A percentile compares a stretch with the other conserved stretches of the same genome.
Evolutionary conservation across 1,284 basidiomycete genomes (phyloP).

Genomic region (Meripilus lineatus): DNA sequence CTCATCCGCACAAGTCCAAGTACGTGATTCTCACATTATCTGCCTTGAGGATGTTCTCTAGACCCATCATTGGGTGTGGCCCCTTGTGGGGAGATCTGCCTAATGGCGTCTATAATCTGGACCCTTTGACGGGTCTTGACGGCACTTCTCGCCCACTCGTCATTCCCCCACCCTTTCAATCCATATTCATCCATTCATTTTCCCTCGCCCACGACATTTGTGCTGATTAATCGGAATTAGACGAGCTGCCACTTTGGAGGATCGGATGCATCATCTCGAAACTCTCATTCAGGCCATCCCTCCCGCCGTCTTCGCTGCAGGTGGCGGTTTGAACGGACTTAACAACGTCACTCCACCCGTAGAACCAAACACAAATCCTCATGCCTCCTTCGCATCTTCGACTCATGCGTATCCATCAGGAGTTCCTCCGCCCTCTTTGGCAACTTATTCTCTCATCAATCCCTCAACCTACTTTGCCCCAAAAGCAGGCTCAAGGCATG

Average conservation of each 20-base stretch:
- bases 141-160: too few species aligned
- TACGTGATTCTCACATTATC: constrained; percentile 38
- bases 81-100: too few species aligned
- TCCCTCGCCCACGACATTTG: too few species aligned
- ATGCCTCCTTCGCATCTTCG: constrained; percentile 48
- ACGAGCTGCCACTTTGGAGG: constrained; percentile 73
- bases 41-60: too few species aligned
- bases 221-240: too few species aligned
- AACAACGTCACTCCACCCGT: constrained; percentile 21
- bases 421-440: constrained; percentile 70
- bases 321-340: constrained; percentile 28
- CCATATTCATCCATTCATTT: too few species aligned
- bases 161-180: too few species aligned
- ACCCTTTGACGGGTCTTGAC: too few species aligned
- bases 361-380: constrained; percentile 38
- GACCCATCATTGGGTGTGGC: too few species aligned
- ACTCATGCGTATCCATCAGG: constrained; percentile 53
- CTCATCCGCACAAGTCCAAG: constrained; percentile 82
- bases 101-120: too few species aligned
- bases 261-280: constrained; percentile 81
- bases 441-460: constrained; percentile 69
- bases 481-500: constrained; percentile 35
- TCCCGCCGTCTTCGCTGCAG: constrained; percentile 67
- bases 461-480: constrained; percentile 71
- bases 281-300: constrained; percentile 78